Base-by-base conservation (phyloP, 1,284 basidiomycete genomes). In the Naganishia sp. region DNA sequence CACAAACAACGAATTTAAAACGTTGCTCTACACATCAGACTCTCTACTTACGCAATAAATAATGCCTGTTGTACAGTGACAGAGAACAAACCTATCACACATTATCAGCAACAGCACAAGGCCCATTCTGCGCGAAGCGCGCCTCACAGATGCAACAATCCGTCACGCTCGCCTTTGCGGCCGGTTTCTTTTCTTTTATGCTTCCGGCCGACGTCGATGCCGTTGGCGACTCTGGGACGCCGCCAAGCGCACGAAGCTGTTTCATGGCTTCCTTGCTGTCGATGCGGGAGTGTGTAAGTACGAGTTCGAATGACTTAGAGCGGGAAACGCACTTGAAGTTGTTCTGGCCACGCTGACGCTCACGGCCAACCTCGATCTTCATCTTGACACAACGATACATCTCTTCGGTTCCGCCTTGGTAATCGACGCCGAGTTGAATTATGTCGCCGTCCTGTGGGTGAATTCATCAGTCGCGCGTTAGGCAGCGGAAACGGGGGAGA, bases 331-430 rank as follows among this genome's bases (percentile, higher is more conserved):
- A 95, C 93, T 98, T 98, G 90, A 96, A 99, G 58, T 88, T 89
- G 81, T 96, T 97, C 1, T 88, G 87, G 1, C 83, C 85, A 1
- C 88, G 82, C 77, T 96, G 93, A 92, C 93, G 97, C 74, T 93
- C 92, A 66, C 92, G 82, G 0, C 92, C 83, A 23, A 85, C 71
- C 81, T 99, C 95, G 65, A 99, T 85, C 68, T 92, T 85, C 79
- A 99, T 96, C 85, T 97, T 98, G 69, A 99, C 93, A 71, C 91
- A 94, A 80, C 97, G 91, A 80, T 96, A 99, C 68, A 97, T 93
- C 79, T 98, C 94, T 81, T 99, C 94, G 5, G 90, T 87, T 0
- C 95, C 96, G 32, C 95, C 95, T 79, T 98, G 95, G 79, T 97
- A 99, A 77, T 99, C 96, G 39, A 99, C 94, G 1, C 95, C 95